Percentiles rank a stretch among this genome's conserved stretches.
phyloP scores from a whole-genome alignment of 164 flowering plant species.

The Hamamelis virginiana region DNA sequence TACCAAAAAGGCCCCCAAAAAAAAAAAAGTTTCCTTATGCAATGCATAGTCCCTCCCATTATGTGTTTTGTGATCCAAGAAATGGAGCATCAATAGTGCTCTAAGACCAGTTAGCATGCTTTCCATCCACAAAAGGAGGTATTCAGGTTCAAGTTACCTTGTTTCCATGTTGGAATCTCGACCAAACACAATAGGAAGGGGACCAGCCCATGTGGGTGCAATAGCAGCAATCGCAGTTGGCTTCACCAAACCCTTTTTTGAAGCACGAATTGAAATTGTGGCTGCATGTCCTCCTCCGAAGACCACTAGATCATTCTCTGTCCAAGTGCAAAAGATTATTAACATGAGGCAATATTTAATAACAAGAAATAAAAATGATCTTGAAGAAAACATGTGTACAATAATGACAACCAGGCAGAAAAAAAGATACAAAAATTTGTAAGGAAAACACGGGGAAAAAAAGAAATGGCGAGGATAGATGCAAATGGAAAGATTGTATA shows the following conservation, averaged over 20 bases:
- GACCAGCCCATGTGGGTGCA: constrained; percentile 99
- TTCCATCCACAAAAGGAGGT: not conserved
- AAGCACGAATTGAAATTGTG: constrained; percentile 70
- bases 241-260: constrained; percentile 66
- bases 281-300: constrained; percentile 99
- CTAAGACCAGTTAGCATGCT: not conserved
- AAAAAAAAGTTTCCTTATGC: not conserved
- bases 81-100: not conserved
- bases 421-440: not conserved
- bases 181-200: constrained; percentile 96
- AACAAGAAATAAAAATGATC: not conserved
- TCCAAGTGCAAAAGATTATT: constrained; percentile 14
- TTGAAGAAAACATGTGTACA: not conserved
- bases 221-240: constrained; percentile 86
- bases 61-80: not conserved
- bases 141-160: constrained; percentile 45
- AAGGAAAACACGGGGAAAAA: not conserved
- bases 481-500: not conserved
- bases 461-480: not conserved
- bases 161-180: constrained; percentile 84
- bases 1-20: too few relatives aligned
- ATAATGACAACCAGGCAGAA: not conserved
- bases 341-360: not conserved
- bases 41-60: not conserved
- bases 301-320: constrained; percentile 62